Conservation (phyloP, 2,329 filamentous ascomycete species). For the Fusarium sp. region DNA sequence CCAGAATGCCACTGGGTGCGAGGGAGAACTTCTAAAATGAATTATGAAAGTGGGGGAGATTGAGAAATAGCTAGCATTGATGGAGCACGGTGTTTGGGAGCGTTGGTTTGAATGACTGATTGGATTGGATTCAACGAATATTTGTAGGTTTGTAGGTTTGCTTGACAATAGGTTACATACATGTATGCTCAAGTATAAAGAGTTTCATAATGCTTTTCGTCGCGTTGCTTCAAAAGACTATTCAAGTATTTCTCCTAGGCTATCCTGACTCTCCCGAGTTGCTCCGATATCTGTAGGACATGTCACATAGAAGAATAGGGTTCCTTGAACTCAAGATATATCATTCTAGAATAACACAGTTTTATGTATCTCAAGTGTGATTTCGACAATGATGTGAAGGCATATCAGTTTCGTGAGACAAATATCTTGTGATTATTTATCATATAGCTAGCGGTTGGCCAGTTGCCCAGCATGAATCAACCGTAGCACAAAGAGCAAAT, state of each 20-base stretch:
- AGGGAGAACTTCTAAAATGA: conserved; percentile 58
- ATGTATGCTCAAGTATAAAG: conserved; percentile 15
- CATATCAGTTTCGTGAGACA: background rate
- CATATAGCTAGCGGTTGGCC: background rate
- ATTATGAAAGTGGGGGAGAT: conserved; percentile 1
- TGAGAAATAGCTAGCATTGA: conserved; percentile 37
- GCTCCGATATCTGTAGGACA: too few relatives aligned
- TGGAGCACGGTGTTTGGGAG: conserved; percentile 53
- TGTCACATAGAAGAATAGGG: too few relatives aligned
- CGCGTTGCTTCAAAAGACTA: too few relatives aligned
- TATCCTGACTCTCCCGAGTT: too few relatives aligned
- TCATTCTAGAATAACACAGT: too few relatives aligned
- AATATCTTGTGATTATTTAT: background rate
- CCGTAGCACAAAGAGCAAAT: background rate
- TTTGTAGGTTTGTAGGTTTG: conserved; percentile 34
- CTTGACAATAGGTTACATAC: conserved; percentile 32
- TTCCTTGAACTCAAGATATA: too few relatives aligned
- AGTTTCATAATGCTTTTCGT: background rate
- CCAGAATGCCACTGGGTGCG: conserved; percentile 65
- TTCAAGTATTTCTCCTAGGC: background rate
- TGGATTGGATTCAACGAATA: conserved; percentile 29
- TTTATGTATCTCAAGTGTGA: too few relatives aligned
- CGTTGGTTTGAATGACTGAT: conserved; percentile 36
- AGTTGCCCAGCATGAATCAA: background rate
- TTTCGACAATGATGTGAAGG: too few relatives aligned